Percentiles rank a stretch among this genome's conserved stretches.
These are phyloP conservation scores for Daucus carota DNA, from an alignment of 129 eudicot species.

Conservation along the genomic window DNA sequence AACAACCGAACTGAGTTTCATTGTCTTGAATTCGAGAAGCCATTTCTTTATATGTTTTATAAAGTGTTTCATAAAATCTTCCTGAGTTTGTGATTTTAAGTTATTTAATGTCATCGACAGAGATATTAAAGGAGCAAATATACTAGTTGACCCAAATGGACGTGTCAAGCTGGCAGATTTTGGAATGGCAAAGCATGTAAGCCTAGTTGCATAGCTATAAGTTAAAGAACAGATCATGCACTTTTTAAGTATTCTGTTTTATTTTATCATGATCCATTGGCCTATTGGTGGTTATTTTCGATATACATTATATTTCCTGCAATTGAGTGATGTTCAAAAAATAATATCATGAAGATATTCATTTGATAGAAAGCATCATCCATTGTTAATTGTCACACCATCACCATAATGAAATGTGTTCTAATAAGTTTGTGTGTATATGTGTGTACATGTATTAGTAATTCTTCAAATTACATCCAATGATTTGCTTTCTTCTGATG, in stretches of 20 bases:
- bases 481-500: neutral
- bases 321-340: neutral
- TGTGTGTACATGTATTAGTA: neutral
- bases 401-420: neutral
- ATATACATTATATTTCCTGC: neutral
- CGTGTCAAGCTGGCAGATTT: conserved; percentile 92
- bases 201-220: conserved; percentile 9
- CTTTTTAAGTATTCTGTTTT: neutral
- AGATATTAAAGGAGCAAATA: conserved; percentile 96
- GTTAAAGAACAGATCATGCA: neutral
- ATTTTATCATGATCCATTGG: neutral
- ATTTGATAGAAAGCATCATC: neutral
- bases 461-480: conserved; percentile 9
- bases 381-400: neutral
- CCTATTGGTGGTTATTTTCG: neutral
- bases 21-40: neutral
- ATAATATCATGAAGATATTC: neutral
- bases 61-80: neutral
- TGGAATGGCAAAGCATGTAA: conserved; percentile 98
- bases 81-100: neutral
- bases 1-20: conserved; percentile 14
- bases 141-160: conserved; percentile 94
- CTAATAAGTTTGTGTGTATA: neutral
- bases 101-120: conserved; percentile 30
- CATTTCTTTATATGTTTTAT: neutral